Evolutionary conservation across 176 grass and related monocot species (phyloP).

Genomic region (Chloris gayana): DNA sequence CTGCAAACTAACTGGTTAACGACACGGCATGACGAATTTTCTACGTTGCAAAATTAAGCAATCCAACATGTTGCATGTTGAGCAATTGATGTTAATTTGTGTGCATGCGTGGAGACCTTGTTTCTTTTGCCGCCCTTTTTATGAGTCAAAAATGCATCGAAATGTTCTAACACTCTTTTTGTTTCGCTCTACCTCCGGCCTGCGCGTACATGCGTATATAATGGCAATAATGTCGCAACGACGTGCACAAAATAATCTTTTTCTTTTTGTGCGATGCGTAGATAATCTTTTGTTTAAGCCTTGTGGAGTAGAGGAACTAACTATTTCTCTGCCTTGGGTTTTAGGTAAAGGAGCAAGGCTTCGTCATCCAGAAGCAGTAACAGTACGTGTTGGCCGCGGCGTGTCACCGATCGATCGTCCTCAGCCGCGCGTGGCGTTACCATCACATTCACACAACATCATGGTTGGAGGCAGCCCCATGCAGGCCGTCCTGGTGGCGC

Average conservation of each 20-base stretch:
- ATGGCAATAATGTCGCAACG: neutral
- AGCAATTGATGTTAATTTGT: too few relatives aligned
- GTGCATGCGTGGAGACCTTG: neutral
- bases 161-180: neutral
- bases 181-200: neutral
- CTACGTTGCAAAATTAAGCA: neutral
- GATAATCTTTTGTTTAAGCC: neutral
- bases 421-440: neutral
- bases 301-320: neutral
- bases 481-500: slow-evolving; percentile 38
- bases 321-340: neutral
- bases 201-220: too few relatives aligned
- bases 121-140: neutral
- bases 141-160: neutral
- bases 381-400: too few relatives aligned
- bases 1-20: neutral
- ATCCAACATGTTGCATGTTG: too few relatives aligned
- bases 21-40: neutral
- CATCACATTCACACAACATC: neutral
- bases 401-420: neutral
- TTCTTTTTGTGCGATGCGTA: neutral
- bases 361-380: neutral
- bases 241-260: neutral
- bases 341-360: neutral
- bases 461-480: slow-evolving; percentile 45